A percentile compares a stretch with the other conserved stretches of the same genome.
These are phyloP conservation scores for Suhomyces guaymorum DNA, from an alignment of 1,139 yeast genomes.

Conservation along the genomic window DNA sequence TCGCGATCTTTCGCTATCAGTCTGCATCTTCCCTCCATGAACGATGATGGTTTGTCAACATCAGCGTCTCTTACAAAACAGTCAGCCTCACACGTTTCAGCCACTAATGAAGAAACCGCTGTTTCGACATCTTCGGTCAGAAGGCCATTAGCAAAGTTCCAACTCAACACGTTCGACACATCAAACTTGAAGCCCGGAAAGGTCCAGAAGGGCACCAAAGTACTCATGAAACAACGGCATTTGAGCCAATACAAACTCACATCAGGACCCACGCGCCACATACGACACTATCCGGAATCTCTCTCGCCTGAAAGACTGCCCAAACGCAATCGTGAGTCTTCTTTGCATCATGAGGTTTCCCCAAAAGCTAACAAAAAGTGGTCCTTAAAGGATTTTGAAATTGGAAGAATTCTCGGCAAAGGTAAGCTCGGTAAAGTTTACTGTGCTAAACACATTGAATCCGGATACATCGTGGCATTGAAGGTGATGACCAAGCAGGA, in stretches of 20 bases:
- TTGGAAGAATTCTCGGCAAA: constrained; percentile 86
- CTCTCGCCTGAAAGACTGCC: no score
- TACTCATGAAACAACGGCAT: constrained; percentile 10
- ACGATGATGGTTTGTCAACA: not conserved
- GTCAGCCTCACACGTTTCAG: no score
- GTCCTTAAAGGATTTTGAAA: constrained; percentile 68
- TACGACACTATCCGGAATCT: not conserved
- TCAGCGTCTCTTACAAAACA: constrained; percentile 4
- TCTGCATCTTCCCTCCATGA: not conserved
- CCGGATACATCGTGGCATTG: constrained; percentile 84
- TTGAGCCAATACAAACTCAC: constrained; percentile 1
- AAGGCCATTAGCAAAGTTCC: constrained; percentile 22
- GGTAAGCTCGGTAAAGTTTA: constrained; percentile 94
- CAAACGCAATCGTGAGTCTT: constrained; percentile 1
- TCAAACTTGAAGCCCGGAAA: constrained; percentile 5
- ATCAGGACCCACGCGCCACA: constrained; percentile 13
- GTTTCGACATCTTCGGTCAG: constrained; percentile 8
- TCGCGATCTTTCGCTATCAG: constrained; percentile 11
- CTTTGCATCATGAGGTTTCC: constrained; percentile 1
- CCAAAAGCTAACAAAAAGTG: constrained; percentile 6
- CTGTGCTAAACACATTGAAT: constrained; percentile 73
- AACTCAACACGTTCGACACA: constrained; percentile 20
- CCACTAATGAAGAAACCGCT: no score
- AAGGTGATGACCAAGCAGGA: constrained; percentile 89
- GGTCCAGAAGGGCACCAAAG: constrained; percentile 8